These are phyloP conservation scores for Tetracladium setigerum DNA, from an alignment of 495 filamentous ascomycete genomes.

Conservation along the genomic window DNA sequence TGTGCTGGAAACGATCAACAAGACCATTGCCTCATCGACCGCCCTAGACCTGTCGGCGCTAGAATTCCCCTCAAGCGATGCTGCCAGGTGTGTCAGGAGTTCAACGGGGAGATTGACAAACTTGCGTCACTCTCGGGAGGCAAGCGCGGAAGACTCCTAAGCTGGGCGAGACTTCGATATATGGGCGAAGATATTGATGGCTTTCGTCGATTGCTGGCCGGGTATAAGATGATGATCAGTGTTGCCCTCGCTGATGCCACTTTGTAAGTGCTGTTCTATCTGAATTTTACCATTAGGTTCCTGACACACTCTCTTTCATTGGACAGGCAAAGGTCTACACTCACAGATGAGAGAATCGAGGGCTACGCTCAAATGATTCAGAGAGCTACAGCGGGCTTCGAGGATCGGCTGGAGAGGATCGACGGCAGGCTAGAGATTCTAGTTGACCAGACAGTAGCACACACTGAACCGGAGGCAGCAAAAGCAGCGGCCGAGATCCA, in stretches of 20 bases:
- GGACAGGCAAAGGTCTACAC: no score
- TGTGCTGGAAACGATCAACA: conserved; percentile 27
- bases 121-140: conserved; percentile 12
- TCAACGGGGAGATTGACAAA: conserved; percentile 13
- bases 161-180: conserved; percentile 23
- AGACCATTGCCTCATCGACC: conserved; percentile 15
- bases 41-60: no score
- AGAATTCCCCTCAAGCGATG: conserved; percentile 20
- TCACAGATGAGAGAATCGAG: no score
- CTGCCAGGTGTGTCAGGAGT: conserved; percentile 20
- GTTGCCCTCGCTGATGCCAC: conserved; percentile 28
- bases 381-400: no score
- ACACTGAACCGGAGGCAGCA: no score
- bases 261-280: conserved; percentile 25
- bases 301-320: no score
- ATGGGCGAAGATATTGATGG: conserved; percentile 22
- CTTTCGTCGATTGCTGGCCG: conserved; percentile 23
- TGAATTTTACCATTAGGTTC: no score
- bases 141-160: conserved; percentile 14
- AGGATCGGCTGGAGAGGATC: no score
- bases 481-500: no score
- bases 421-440: no score
- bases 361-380: no score
- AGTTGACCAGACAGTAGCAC: no score
- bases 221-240: conserved; percentile 30